Evolutionary conservation across 169 alveolate genomes (phyloP), one percentile per base, ranked within the genome.

Genomic region (Plasmodium coatneyi): DNA sequence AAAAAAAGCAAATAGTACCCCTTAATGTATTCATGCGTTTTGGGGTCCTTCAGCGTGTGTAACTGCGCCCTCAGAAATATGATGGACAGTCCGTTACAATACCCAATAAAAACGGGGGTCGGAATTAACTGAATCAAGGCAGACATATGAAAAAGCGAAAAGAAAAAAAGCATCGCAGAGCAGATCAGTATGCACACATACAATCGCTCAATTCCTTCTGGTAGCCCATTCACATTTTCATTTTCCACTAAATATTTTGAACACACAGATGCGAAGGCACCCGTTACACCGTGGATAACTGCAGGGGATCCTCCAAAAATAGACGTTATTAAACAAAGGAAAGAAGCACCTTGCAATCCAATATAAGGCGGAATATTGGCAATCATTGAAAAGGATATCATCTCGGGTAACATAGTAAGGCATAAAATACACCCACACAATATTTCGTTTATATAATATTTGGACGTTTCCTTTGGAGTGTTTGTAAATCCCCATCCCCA

Each of bases 291-390:
- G 71, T 84, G 96, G 70, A 96, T 95, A 30, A 96, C 95, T 19
- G 96, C 98, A 12, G 98, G 98, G 5, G 97, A 90, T 22, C 98
- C 98, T 0, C 97, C 97, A 34, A 96, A 95, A 76, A 95, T 91
- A 3, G 97, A 82, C 1, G 98, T 96, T 81, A 95, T 93, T 52
- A 96, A 93, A 83, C 96, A 96, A 34, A 95, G 87, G 52, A 96
- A 93, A 94, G 97, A 96, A 19, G 97, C 95, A 10, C 97, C 97
- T 76, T 96, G 98, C 36, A 96, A 87, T 52, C 97, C 97, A 39
- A 96, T 74, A 46, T 95, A 96, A 32, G 97, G 97, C 22, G 97
- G 97, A 12, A 96, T 79, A n/a, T 96, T 95, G 5, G 98, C 98
- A 25, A 96, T 92, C 95, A 96, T 93, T 28, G 97, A 91, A 95